Base-by-base conservation (phyloP, 2,329 filamentous ascomycete genomes). In the Fusarium sp. region DNA sequence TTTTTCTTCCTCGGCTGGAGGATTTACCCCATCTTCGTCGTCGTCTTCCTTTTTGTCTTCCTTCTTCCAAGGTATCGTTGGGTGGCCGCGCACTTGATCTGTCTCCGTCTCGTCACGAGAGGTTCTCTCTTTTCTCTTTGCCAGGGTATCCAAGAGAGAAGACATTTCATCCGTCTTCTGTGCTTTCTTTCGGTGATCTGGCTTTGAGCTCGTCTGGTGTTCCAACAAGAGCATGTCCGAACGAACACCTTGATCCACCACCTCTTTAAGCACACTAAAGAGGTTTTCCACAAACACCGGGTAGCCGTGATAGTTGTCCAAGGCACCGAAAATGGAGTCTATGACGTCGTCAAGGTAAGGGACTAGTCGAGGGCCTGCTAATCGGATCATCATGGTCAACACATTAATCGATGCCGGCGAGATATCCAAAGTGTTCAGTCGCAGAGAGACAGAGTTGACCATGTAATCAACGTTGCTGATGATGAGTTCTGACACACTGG, bases 281-380 rank as follows among this genome's bases (percentile, higher is more conserved):
- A 99, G 86, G 54, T 92, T 89, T 80, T 98, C 95, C 1, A 97
- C 95, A 66, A 99, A 91, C 20, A 89, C 85, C 1, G 95, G 92
- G 81, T 99, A 98, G 2, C 97, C 97, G 78, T 99, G 97, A 78
- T 97, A 99, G 78, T 95, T 94, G 76, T 98, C 95, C n/a, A 99
- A 85, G 0, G 95, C 95, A 0, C 94, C 93, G 81, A 99, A 98
- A 43, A 99, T 95, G 1, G 94, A 96, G 6, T 92, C 93, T 4
- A 98, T 92, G 1, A 98, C 90, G 80, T 99, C 97, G 79, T 98
- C 96, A 2, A 99, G 86, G 79, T 95, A 98, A 0, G 95, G 95
- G 13, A 99, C 87, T 25, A 99, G 82, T 9, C 88, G 88, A 1
- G 95, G 92, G 0, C 97, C 97, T 20, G 95, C 94, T 16, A 99